phyloP scores from a whole-genome alignment of 495 filamentous ascomycete genomes.

The Aspergillus ostianus region DNA sequence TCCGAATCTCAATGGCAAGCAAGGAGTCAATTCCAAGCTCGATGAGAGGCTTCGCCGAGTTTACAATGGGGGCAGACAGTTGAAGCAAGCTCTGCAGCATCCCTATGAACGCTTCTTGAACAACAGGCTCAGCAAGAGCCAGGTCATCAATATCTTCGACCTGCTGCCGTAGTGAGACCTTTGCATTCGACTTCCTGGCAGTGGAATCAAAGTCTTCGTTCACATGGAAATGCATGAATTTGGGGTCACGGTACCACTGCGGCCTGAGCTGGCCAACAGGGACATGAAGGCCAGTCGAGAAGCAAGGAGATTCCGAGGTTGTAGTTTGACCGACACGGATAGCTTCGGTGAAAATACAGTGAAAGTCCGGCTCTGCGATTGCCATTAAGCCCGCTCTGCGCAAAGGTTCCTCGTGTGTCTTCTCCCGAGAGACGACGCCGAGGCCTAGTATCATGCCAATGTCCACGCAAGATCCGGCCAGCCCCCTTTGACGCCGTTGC shows the following conservation, averaged over 20 bases:
- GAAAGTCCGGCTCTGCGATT: not conserved
- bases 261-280: not conserved
- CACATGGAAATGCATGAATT: not conserved
- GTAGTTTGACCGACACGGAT: not conserved
- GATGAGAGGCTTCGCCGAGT: conserved; percentile 10
- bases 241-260: not conserved
- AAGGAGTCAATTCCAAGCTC: conserved; percentile 40
- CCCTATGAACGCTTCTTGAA: conserved; percentile 5
- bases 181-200: not conserved
- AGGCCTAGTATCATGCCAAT: not conserved
- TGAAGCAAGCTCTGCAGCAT: not conserved
- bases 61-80: not conserved
- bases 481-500: not conserved
- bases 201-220: not conserved
- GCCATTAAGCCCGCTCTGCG: not conserved
- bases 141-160: not conserved
- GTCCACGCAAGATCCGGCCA: not conserved
- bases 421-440: not conserved
- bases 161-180: not conserved
- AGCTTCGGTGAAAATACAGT: not conserved
- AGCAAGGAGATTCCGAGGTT: not conserved
- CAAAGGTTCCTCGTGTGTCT: not conserved
- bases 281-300: not conserved
- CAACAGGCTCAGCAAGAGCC: not conserved
- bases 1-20: conserved; percentile 32